Evolutionary conservation across 352 stramenopile species (phyloP).

Genomic region (Elongisporangium prolatum): DNA sequence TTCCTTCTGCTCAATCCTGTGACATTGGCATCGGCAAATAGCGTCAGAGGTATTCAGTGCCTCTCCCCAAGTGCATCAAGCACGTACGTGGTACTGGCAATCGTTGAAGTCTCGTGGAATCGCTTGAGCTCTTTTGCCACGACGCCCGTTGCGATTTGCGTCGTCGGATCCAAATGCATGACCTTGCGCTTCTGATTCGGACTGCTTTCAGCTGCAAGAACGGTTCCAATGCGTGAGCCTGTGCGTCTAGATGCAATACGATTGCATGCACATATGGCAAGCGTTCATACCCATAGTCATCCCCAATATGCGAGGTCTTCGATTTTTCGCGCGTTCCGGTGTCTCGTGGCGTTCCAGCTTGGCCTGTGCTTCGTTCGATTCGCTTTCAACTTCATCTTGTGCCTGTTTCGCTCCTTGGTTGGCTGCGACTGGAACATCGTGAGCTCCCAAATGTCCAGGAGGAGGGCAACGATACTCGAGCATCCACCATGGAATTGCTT

Average conservation of each 20-base stretch:
- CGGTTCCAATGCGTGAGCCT: conserved; percentile 12
- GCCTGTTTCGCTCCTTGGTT: conserved; percentile 4
- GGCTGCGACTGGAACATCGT: conserved; percentile 33
- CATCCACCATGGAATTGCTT: conserved; percentile 46
- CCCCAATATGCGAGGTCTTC: conserved; percentile 11
- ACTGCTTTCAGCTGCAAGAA: conserved; percentile 21
- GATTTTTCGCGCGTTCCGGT: conserved; percentile 34
- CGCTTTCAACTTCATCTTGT: neutral
- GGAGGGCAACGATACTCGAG: conserved; percentile 53
- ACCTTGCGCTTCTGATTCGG: conserved; percentile 75
- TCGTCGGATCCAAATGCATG: conserved; percentile 31
- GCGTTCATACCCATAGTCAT: neutral
- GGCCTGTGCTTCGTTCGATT: neutral
- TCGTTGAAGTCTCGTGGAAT: conserved; percentile 28
- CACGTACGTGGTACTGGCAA: conserved; percentile 14
- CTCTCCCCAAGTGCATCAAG: neutral
- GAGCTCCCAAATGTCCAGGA: conserved; percentile 41
- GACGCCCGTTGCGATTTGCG: conserved; percentile 23
- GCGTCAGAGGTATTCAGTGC: neutral
- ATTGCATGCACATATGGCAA: neutral
- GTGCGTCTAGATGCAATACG: neutral
- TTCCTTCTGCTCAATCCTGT: neutral
- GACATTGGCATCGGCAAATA: neutral
- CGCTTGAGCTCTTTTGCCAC: conserved; percentile 55
- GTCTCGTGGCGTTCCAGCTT: conserved; percentile 24